Evolutionary conservation across 2,329 filamentous ascomycete genomes (phyloP).

Genomic region (Fusarium tjaetaba): DNA sequence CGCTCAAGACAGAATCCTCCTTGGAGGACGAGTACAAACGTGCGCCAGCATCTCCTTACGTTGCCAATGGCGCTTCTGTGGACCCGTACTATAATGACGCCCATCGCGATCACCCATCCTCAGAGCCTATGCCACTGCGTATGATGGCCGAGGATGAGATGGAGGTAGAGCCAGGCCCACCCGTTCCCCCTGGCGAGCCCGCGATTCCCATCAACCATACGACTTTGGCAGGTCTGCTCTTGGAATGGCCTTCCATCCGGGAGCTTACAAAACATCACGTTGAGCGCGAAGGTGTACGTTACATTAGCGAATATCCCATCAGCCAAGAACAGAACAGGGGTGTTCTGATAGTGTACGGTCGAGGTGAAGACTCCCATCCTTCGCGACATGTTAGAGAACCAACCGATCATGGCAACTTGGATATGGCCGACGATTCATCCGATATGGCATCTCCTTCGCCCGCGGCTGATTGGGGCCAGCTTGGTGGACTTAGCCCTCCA

Average conservation of each 20-base stretch:
- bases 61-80: constrained; percentile 34
- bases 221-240: constrained; percentile 84
- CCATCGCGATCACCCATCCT: constrained; percentile 43
- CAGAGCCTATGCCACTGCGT: constrained; percentile 41
- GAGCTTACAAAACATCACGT: constrained; percentile 67
- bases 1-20: constrained; percentile 44
- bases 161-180: constrained; percentile 62
- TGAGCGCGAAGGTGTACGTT: constrained; percentile 60
- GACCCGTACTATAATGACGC: constrained; percentile 39
- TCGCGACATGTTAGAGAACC: constrained; percentile 59
- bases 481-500: constrained; percentile 61
- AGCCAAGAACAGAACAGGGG: constrained; percentile 78
- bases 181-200: constrained; percentile 67
- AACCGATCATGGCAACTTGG: constrained; percentile 52
- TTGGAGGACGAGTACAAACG: constrained; percentile 46
- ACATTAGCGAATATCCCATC: constrained; percentile 78
- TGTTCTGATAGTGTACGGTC: constrained; percentile 77
- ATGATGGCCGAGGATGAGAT: constrained; percentile 58
- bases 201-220: constrained; percentile 87
- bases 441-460: constrained; percentile 65
- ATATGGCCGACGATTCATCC: constrained; percentile 59
- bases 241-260: constrained; percentile 76
- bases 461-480: constrained; percentile 67
- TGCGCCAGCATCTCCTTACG: constrained; percentile 34
- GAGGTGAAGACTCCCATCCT: constrained; percentile 77